Conservation (phyloP, 176 grass and related monocot species). For the Tillandsia leiboldiana region DNA sequence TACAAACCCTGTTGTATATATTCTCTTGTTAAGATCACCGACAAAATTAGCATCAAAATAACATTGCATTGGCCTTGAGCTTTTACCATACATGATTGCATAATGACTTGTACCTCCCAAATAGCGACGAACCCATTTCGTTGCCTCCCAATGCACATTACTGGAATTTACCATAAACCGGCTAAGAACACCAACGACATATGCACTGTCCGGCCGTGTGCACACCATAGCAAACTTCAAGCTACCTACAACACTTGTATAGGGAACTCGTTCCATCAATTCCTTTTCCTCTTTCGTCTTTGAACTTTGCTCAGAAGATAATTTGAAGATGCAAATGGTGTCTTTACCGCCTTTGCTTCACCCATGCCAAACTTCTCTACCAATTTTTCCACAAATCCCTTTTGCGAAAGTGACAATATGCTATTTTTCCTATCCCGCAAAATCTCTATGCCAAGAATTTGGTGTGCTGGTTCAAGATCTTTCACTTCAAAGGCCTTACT, state of each 20-base stretch:
- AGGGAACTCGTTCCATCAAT: constrained; percentile 1
- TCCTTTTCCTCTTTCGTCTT: not conserved
- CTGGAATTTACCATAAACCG: not conserved
- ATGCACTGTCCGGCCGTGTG: not conserved
- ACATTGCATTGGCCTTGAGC: not conserved
- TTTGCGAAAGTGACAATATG: not conserved
- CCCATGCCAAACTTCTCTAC: constrained; percentile 5
- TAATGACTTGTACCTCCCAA: not conserved
- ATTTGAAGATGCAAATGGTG: not conserved
- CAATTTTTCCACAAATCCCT: constrained; percentile 3
- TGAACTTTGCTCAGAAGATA: not conserved
- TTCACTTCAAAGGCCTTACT: constrained; percentile 3
- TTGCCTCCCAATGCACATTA: constrained; percentile 1
- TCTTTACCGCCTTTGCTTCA: constrained; percentile 3
- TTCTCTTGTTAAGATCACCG: not conserved
- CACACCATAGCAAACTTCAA: constrained; percentile 2
- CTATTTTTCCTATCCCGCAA: not conserved
- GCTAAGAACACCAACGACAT: not conserved
- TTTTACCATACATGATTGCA: not conserved
- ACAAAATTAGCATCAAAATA: not conserved
- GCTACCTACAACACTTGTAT: not conserved
- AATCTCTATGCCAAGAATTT: constrained; percentile 8
- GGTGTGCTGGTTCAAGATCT: constrained; percentile 1
- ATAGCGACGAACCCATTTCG: constrained; percentile 10
- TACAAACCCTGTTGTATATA: not conserved